A percentile compares a stretch with the other conserved stretches of the same genome.
phyloP scores from a whole-genome alignment of 495 filamentous ascomycete genomes.

The Daldinia vernicosa region DNA sequence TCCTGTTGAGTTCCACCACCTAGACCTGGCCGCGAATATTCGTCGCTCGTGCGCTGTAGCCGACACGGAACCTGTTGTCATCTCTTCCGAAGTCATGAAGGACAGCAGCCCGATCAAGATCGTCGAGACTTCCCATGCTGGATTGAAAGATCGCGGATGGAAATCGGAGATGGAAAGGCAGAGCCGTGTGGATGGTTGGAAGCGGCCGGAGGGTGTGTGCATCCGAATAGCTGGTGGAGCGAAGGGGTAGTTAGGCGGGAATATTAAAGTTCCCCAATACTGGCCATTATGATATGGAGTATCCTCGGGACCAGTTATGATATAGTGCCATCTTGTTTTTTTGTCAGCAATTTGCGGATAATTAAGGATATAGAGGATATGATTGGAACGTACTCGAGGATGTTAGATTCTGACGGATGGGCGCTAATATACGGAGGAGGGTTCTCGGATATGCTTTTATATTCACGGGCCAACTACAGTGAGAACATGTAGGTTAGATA shows the following conservation, averaged over 20 bases:
- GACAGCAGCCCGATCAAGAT: conserved; percentile 93
- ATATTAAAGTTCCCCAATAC: conserved; percentile 97
- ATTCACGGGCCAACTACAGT: conserved; percentile 86
- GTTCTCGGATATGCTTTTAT: conserved; percentile 88
- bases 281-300: conserved; percentile 95
- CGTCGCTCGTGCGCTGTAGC: conserved; percentile 81
- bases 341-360: conserved; percentile 12
- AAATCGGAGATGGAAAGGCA: conserved; percentile 97
- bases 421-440: conserved; percentile 93
- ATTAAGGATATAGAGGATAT: neutral
- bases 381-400: conserved; percentile 75
- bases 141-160: conserved; percentile 97
- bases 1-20: conserved; percentile 98
- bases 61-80: conserved; percentile 94
- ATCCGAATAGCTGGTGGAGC: conserved; percentile 97
- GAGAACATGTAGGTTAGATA: conserved; percentile 20
- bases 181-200: conserved; percentile 89
- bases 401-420: conserved; percentile 93
- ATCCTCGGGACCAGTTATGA: conserved; percentile 92
- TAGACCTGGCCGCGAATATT: conserved; percentile 76
- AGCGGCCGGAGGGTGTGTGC: conserved; percentile 96
- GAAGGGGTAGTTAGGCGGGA: conserved; percentile 96
- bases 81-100: conserved; percentile 99
- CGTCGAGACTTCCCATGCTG: conserved; percentile 97
- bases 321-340: conserved; percentile 89